Percentiles rank a stretch among this genome's conserved stretches.
These are phyloP conservation scores for Auricularia sp. DNA, from an alignment of 768 basidiomycete species.

Conservation along the genomic window DNA sequence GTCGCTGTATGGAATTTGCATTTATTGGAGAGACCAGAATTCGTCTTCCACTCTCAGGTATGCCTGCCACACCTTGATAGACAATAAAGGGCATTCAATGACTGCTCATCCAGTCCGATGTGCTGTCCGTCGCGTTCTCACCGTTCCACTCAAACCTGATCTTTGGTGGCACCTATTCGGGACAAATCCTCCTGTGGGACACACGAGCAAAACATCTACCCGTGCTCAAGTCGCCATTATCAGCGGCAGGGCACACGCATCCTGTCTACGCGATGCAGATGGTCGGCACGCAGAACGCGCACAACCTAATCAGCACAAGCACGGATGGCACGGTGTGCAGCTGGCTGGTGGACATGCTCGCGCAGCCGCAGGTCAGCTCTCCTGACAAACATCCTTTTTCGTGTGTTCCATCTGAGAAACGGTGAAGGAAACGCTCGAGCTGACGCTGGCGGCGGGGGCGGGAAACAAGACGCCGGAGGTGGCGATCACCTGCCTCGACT, in stretches of 20 bases:
- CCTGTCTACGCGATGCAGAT: conserved; percentile 98
- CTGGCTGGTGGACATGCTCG: conserved; percentile 98
- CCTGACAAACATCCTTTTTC: neutral
- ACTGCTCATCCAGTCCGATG: conserved; percentile 64
- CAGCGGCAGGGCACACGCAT: conserved; percentile 94
- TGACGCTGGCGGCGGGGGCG: conserved; percentile 56
- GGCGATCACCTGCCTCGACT: conserved; percentile 85
- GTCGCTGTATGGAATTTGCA: conserved; percentile 98
- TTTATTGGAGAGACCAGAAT: conserved; percentile 89
- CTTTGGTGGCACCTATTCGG: conserved; percentile 98
- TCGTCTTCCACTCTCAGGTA: conserved; percentile 96
- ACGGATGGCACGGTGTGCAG: conserved; percentile 96
- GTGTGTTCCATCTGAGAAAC: neutral
- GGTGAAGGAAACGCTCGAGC: conserved; percentile 73
- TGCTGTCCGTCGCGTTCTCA: conserved; percentile 92
- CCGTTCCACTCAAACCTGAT: conserved; percentile 96
- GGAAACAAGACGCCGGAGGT: conserved; percentile 98
- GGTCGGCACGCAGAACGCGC: conserved; percentile 97
- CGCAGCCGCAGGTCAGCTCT: conserved; percentile 76
- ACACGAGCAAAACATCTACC: conserved; percentile 94
- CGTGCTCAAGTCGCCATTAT: conserved; percentile 91
- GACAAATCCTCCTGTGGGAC: conserved; percentile 97
- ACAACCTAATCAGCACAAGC: conserved; percentile 92
- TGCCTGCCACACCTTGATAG: conserved; percentile 11
- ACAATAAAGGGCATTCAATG: too few relatives aligned